phyloP scores from a whole-genome alignment of 495 filamentous ascomycete genomes.

The Penicillium fimorum region DNA sequence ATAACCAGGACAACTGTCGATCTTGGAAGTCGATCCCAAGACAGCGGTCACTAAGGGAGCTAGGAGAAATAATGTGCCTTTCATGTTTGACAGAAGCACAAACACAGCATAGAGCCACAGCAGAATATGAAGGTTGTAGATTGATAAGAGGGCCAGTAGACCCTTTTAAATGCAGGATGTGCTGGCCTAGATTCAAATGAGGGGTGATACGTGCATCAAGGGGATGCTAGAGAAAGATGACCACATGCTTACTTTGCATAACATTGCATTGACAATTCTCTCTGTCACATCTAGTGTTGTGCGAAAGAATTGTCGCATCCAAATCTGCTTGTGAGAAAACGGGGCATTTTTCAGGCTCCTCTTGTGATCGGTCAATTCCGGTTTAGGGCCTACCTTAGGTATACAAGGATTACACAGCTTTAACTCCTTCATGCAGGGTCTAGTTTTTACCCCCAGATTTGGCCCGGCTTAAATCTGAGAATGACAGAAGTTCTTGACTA shows the following conservation, averaged over 20 bases:
- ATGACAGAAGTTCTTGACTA: neutral
- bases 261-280: slow-evolving; percentile 2
- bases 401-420: neutral
- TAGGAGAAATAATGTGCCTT: slow-evolving; percentile 28
- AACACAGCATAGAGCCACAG: slow-evolving; percentile 11
- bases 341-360: slow-evolving; percentile 18
- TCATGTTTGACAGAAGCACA: slow-evolving; percentile 28
- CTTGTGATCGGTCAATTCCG: slow-evolving; percentile 7
- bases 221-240: neutral
- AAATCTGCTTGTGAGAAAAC: slow-evolving; percentile 5
- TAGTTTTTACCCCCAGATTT: neutral
- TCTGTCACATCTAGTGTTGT: neutral
- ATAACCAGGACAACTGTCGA: slow-evolving; percentile 65
- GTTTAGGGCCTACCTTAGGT: too few species aligned
- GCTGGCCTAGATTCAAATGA: neutral
- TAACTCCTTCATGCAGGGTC: neutral
- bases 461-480: neutral
- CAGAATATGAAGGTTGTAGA: slow-evolving; percentile 5
- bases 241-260: slow-evolving; percentile 1
- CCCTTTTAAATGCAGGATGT: slow-evolving; percentile 3
- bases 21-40: slow-evolving; percentile 20
- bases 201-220: neutral
- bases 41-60: slow-evolving; percentile 35
- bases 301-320: too few species aligned
- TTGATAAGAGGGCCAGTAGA: slow-evolving; percentile 8